Percentiles rank a stretch among this genome's conserved stretches.
Evolutionary conservation across 108 stramenopile genomes (phyloP).

Genomic region (Cafeteria roenbergensis): DNA sequence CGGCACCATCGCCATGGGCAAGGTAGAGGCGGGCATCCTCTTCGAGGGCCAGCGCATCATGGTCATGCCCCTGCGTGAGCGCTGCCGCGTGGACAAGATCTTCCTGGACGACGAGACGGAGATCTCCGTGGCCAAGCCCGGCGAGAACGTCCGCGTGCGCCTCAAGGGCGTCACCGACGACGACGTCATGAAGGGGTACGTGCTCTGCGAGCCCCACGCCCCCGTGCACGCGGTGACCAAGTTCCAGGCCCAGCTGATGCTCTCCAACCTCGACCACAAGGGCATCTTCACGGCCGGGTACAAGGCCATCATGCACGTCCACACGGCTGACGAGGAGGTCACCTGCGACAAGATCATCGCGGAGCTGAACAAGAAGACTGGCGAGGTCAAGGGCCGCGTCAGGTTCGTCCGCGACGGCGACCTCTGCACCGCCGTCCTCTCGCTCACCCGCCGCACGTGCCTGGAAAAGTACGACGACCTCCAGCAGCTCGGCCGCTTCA

Average conservation of each 20-base stretch:
- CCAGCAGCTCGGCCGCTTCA: slow-evolving; percentile 88
- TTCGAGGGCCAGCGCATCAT: slow-evolving; percentile 68
- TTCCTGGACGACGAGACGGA: slow-evolving; percentile 53
- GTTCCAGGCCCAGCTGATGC: slow-evolving; percentile 50
- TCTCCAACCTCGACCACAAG: slow-evolving; percentile 89
- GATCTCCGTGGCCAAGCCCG: slow-evolving; percentile 71
- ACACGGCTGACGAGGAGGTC: slow-evolving; percentile 81
- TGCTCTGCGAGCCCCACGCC: slow-evolving; percentile 61
- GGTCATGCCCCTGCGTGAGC: slow-evolving; percentile 77
- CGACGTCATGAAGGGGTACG: slow-evolving; percentile 87
- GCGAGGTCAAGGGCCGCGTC: slow-evolving; percentile 9
- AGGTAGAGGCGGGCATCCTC: slow-evolving; percentile 88
- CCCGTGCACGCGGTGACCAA: slow-evolving; percentile 46
- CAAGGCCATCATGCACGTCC: slow-evolving; percentile 85
- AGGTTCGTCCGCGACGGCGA: slow-evolving; percentile 6
- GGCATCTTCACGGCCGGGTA: slow-evolving; percentile 87
- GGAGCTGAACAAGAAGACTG: slow-evolving; percentile 45
- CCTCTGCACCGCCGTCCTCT: slow-evolving; percentile 9
- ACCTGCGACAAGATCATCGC: slow-evolving; percentile 68
- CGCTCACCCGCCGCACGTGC: slow-evolving; percentile 56
- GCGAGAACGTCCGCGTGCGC: slow-evolving; percentile 92
- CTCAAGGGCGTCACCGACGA: slow-evolving; percentile 63
- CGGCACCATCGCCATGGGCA: slow-evolving; percentile 92
- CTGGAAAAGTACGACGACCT: slow-evolving; percentile 73
- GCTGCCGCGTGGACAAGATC: slow-evolving; percentile 77